A percentile compares a stretch with the other conserved stretches of the same genome.
phyloP scores from a whole-genome alignment of 1,284 basidiomycete species.

The Apiotrichum domesticum region DNA sequence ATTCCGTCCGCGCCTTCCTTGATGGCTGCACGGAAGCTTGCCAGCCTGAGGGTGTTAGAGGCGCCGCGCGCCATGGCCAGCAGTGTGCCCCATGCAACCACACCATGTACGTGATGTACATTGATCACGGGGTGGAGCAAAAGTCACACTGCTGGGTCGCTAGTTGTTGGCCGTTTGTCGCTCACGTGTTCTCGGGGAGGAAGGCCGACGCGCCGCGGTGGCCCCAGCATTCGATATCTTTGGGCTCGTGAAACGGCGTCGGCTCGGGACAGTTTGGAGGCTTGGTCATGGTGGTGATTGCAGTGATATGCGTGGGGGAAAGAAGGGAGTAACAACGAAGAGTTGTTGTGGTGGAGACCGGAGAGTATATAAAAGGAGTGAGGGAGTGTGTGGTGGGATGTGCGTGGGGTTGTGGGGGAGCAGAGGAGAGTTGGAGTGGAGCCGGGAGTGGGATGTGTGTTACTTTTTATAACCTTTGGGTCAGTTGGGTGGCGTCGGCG shows the following conservation, averaged over 20 bases:
- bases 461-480: no score
- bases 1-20: slow-evolving; percentile 88
- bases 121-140: no score
- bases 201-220: slow-evolving; percentile 74
- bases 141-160: no score
- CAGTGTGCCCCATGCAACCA: no score
- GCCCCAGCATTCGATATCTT: slow-evolving; percentile 73
- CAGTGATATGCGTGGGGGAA: background rate
- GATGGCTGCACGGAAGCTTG: slow-evolving; percentile 88
- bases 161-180: background rate
- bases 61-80: background rate
- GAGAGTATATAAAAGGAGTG: background rate
- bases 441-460: no score
- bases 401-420: no score
- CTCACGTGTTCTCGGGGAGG: slow-evolving; percentile 47
- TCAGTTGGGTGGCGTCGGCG: no score
- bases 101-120: no score
- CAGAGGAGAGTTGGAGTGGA: no score
- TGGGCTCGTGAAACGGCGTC: slow-evolving; percentile 14
- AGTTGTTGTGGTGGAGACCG: no score
- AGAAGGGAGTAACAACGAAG: background rate
- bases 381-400: no score
- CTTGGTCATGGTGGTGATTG: background rate
- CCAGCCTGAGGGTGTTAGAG: slow-evolving; percentile 55
- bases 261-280: background rate